These are phyloP conservation scores for Rhododendron henanense DNA, from an alignment of 148 eudicot genomes.

Conservation along the genomic window DNA sequence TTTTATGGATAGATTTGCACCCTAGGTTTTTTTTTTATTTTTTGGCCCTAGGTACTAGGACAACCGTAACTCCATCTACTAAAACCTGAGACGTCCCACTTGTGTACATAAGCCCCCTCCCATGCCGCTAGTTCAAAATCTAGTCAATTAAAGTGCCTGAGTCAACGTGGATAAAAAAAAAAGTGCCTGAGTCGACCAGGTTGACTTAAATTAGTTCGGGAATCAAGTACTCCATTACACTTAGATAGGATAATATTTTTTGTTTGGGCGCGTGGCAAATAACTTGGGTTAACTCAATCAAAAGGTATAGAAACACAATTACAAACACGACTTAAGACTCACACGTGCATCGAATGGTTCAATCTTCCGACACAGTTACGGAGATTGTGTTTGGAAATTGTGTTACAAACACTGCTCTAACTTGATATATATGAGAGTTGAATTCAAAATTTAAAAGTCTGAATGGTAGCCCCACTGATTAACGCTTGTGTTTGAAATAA, in stretches of 20 bases:
- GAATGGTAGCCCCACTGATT: not conserved
- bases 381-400: not conserved
- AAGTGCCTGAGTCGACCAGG: no score
- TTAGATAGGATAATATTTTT: no score
- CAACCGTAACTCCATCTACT: no score
- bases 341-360: not conserved
- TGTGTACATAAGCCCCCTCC: no score
- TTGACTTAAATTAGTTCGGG: not conserved
- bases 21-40: no score
- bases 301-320: not conserved
- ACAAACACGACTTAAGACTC: not conserved
- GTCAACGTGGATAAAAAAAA: no score
- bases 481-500: not conserved
- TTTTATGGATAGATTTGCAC: not conserved
- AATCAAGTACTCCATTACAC: not conserved
- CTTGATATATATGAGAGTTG: not conserved
- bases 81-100: no score
- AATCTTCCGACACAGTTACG: not conserved
- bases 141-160: no score
- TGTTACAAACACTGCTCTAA: not conserved
- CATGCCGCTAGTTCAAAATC: no score
- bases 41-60: no score
- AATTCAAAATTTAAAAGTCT: slow-evolving; percentile 1
- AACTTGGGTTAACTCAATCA: not conserved
- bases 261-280: not conserved